Evolutionary conservation across 2,329 filamentous ascomycete species (phyloP).

Genomic region (Incumbomyces delicatus): DNA sequence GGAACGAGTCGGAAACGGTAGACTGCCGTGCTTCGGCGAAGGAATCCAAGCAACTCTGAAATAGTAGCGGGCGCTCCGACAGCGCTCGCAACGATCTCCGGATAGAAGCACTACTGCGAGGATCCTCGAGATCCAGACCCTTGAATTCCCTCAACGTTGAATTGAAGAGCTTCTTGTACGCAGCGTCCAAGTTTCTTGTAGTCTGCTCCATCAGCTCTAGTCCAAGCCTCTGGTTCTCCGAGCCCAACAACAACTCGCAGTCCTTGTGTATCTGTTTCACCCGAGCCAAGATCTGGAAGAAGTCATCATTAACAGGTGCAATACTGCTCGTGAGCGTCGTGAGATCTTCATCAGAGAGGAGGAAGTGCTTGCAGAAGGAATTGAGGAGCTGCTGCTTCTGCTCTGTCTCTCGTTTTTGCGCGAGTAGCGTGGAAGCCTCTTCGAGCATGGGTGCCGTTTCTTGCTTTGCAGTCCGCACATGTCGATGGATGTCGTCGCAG

Average conservation of each 20-base stretch:
- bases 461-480: constrained; percentile 63
- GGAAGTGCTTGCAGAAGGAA: constrained; percentile 72
- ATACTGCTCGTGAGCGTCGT: constrained; percentile 65
- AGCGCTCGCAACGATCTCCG: constrained; percentile 74
- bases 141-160: constrained; percentile 95
- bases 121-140: constrained; percentile 82
- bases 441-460: constrained; percentile 66
- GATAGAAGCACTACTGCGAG: constrained; percentile 78
- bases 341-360: constrained; percentile 69
- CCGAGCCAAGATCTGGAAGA: constrained; percentile 67
- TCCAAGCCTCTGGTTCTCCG: constrained; percentile 79
- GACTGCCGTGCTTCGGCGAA: constrained; percentile 86
- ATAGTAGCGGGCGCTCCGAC: constrained; percentile 78
- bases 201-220: constrained; percentile 86
- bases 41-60: constrained; percentile 86
- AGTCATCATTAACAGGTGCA: constrained; percentile 74
- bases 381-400: constrained; percentile 71
- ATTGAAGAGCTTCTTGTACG: constrained; percentile 89
- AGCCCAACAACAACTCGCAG: constrained; percentile 78
- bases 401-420: constrained; percentile 63
- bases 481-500: constrained; percentile 69
- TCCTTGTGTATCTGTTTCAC: constrained; percentile 83
- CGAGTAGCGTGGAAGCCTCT: constrained; percentile 65
- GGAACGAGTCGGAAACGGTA: constrained; percentile 80
- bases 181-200: constrained; percentile 74